phyloP scores from a whole-genome alignment of 148 eudicot species.

The Vaccinium vitisidaea region DNA sequence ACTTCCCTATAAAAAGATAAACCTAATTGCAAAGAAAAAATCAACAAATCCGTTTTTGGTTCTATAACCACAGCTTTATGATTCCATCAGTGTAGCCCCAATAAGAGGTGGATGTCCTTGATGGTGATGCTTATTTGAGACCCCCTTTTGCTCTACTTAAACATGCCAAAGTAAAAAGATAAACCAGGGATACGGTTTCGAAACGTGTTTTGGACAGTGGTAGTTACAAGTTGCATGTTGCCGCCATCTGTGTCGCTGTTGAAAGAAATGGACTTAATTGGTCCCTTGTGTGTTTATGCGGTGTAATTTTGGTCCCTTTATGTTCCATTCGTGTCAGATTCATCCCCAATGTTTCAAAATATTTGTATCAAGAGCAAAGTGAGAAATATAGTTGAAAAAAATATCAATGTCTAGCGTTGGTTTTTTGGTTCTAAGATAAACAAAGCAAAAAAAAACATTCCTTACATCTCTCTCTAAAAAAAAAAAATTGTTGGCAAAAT shows the following conservation, averaged over 20 bases:
- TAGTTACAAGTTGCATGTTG: background rate
- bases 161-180: background rate
- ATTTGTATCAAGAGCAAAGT: background rate
- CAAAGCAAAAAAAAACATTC: too few species aligned
- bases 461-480: too few species aligned
- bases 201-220: slow-evolving; percentile 26
- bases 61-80: background rate
- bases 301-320: too few species aligned
- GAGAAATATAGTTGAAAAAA: too few species aligned
- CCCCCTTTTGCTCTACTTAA: background rate
- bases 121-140: slow-evolving; percentile 1
- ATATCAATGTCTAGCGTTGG: too few species aligned
- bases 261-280: too few species aligned
- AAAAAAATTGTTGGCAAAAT: too few species aligned
- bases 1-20: background rate
- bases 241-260: background rate
- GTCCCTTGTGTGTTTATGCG: too few species aligned
- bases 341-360: background rate
- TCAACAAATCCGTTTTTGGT: background rate
- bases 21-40: background rate
- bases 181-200: slow-evolving; percentile 4
- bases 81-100: background rate
- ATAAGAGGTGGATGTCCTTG: background rate
- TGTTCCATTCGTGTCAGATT: too few species aligned
- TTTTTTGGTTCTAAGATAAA: too few species aligned